phyloP scores from a whole-genome alignment of 148 eudicot species.

The Polygonum aviculare region DNA sequence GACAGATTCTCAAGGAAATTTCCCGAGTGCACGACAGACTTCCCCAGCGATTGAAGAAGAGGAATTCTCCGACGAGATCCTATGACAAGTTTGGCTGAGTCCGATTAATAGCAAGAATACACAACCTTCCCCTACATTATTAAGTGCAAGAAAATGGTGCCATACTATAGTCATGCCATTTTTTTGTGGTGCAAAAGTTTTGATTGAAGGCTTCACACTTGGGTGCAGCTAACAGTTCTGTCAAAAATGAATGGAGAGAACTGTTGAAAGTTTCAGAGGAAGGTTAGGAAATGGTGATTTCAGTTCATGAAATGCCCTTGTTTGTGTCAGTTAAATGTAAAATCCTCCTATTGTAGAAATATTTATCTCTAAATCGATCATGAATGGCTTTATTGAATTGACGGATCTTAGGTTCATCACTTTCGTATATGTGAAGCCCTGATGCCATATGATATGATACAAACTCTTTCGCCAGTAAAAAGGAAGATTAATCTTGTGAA shows the following conservation, averaged over 20 bases:
- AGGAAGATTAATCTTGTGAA: too few relatives aligned
- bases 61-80: slow-evolving; percentile 38
- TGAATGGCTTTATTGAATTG: background rate
- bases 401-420: background rate
- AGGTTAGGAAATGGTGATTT: background rate
- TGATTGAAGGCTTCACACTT: slow-evolving; percentile 3
- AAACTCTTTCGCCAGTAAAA: background rate
- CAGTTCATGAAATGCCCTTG: background rate
- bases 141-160: background rate
- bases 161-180: background rate
- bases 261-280: background rate
- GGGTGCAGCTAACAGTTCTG: background rate
- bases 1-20: slow-evolving; percentile 37
- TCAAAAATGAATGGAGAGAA: background rate
- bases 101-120: background rate
- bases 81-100: slow-evolving; percentile 14
- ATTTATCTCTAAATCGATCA: background rate
- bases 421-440: background rate
- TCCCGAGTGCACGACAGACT: slow-evolving; percentile 20
- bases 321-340: background rate
- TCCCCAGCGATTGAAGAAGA: slow-evolving; percentile 33
- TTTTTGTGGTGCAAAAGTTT: background rate
- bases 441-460: too few relatives aligned
- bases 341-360: background rate
- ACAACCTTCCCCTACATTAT: background rate